phyloP scores from a whole-genome alignment of 495 filamentous ascomycete genomes.

The Neurospora intermedia region DNA sequence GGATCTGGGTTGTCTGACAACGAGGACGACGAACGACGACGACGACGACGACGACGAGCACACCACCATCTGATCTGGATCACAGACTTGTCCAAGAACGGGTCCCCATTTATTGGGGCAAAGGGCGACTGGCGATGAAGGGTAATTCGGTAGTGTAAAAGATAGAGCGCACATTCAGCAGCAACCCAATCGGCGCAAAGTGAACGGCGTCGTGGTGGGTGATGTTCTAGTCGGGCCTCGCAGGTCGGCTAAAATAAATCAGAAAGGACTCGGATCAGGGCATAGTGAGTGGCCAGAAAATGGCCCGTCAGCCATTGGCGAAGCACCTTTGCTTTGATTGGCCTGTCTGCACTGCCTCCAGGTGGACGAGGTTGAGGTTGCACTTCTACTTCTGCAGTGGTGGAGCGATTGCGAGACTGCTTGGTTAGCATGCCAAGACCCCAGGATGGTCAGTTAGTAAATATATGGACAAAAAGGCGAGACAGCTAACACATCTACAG shows the following conservation, averaged over 20 bases:
- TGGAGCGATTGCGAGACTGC: not conserved
- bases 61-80: not conserved
- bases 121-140: not conserved
- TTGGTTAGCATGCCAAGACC: not conserved
- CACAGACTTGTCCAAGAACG: not conserved
- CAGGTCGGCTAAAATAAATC: not conserved
- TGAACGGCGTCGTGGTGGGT: not conserved
- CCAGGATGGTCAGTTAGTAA: not conserved
- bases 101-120: not conserved
- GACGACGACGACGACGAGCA: not conserved
- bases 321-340: not conserved
- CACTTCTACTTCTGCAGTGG: not conserved
- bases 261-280: not conserved
- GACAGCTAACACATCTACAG: not conserved
- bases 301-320: not conserved
- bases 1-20: not conserved
- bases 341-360: not conserved
- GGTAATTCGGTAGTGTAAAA: not conserved
- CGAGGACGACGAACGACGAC: not conserved
- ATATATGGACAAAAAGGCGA: not conserved
- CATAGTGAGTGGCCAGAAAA: not conserved
- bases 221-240: not conserved
- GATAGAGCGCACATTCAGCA: not conserved
- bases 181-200: not conserved
- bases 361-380: not conserved